Base-by-base conservation (phyloP, 192 early-diverging fungal genomes). In the Glomus cerebriforme region DNA sequence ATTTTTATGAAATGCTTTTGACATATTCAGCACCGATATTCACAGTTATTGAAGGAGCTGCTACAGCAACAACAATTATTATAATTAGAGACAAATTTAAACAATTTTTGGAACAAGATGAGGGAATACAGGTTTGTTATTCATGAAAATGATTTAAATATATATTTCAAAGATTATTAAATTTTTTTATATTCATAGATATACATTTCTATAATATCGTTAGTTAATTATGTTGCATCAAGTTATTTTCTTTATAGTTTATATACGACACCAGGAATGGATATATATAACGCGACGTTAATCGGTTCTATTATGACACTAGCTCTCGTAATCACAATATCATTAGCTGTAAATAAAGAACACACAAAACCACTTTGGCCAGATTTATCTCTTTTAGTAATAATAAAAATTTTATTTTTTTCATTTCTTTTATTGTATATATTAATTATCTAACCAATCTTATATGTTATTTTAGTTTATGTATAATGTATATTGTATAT, bases 401-500 rank as follows among this genome's bases (percentile, higher is more conserved):
- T 12, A 43, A 43, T 39, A 37, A 62, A 60, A 37, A 47, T 64
- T 27, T 6, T 49, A 37, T 65, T 64, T 27, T 6, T 49, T 27
- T 32, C 4, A 0, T 43, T 63, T 34, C 31, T 31, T 19, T 15
- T 63, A 34, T 62, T 64, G 2, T 22, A 32, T 62, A 2, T 1
- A 29, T 64, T 26, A 26, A 19, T 31, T 15, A 32, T 43, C 63
- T 26, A 73, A n/a, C 24, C 7, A 27, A 39, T 59, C 3, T 31
- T 32, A 35, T 74, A 32, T n/a, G n/a, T n/a, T 32, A 32, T 59
- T 34, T n/a, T 74, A 74, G 73, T 74, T 74, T 76, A 39, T 60
- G 7, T 76, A 76, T 64, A 64, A 26, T 27, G 32, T 76, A 5
- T 76, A 76, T 64, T 76, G 75, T 64, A 64, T 76, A 27, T 37